Conservation (phyloP, 148 eudicot genomes). For the Camellia granthamiana region DNA sequence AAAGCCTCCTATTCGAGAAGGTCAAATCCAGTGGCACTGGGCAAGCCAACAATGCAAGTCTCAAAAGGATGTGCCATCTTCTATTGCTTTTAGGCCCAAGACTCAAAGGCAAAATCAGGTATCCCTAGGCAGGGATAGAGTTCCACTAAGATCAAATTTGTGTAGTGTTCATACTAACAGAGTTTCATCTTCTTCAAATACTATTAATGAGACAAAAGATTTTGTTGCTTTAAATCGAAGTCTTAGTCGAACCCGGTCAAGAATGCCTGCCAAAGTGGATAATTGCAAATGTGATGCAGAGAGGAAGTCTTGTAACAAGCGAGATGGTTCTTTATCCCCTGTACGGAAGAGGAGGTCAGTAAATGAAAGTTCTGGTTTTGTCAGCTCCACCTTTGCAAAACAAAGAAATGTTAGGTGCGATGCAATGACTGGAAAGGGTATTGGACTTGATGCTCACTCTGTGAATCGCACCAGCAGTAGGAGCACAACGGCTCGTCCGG, state of each 20-base stretch:
- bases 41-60: constrained; percentile 33
- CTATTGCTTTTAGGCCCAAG: constrained; percentile 31
- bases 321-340: constrained; percentile 33
- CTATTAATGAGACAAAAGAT: constrained; percentile 38
- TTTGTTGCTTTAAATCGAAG: constrained; percentile 45
- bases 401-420: constrained; percentile 30
- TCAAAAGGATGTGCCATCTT: constrained; percentile 34
- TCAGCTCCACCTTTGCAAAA: constrained; percentile 25
- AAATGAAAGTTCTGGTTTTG: constrained; percentile 35
- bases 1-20: constrained; percentile 22
- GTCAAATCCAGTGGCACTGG: constrained; percentile 28
- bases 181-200: constrained; percentile 31
- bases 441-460: constrained; percentile 19
- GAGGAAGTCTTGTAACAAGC: constrained; percentile 33
- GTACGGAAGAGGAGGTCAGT: constrained; percentile 54
- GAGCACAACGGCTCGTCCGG: constrained; percentile 23
- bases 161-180: constrained; percentile 30
- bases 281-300: constrained; percentile 30
- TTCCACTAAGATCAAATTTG: constrained; percentile 38
- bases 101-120: constrained; percentile 35
- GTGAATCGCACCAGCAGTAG: constrained; percentile 23
- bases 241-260: constrained; percentile 24
- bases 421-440: constrained; percentile 22
- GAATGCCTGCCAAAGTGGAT: constrained; percentile 39
- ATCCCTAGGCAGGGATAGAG: constrained; percentile 30